Evolutionary conservation across 345 rosid genomes (phyloP).

Genomic region (Populus tremula): DNA sequence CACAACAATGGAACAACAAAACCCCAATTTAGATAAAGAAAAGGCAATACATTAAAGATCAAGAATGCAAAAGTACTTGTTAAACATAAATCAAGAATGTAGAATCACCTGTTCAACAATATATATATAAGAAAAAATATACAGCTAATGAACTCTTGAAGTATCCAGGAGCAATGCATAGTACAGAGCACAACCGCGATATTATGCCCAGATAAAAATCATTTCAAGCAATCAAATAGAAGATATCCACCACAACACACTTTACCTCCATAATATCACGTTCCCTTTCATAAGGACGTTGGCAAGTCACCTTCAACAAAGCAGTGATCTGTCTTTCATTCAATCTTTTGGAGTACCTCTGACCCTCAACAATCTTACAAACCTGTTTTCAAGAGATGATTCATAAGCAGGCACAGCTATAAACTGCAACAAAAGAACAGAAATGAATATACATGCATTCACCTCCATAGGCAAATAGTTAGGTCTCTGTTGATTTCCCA

Average conservation of each 20-base stretch:
- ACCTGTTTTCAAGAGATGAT: constrained; percentile 45
- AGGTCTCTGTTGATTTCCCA: constrained; percentile 84
- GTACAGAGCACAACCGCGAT: neutral
- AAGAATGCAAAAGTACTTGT: neutral
- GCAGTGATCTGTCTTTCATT: constrained; percentile 95
- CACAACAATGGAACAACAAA: neutral
- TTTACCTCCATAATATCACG: constrained; percentile 68
- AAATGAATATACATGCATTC: neutral
- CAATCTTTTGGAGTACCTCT: constrained; percentile 86
- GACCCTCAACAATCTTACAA: constrained; percentile 96
- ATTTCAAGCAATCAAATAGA: neutral
- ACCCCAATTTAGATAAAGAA: neutral
- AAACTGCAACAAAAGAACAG: neutral
- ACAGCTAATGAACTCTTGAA: neutral
- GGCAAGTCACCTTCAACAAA: constrained; percentile 86
- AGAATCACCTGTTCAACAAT: too few species aligned
- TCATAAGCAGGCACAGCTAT: neutral
- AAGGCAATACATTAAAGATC: neutral
- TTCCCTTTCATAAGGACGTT: constrained; percentile 83
- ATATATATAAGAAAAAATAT: too few species aligned
- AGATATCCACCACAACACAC: neutral
- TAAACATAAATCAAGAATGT: neutral
- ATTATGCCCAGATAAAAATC: neutral
- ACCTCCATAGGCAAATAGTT: constrained; percentile 98
- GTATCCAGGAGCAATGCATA: neutral